These are phyloP conservation scores for Hericium erinaceus DNA, from an alignment of 768 basidiomycete species.

Conservation along the genomic window DNA sequence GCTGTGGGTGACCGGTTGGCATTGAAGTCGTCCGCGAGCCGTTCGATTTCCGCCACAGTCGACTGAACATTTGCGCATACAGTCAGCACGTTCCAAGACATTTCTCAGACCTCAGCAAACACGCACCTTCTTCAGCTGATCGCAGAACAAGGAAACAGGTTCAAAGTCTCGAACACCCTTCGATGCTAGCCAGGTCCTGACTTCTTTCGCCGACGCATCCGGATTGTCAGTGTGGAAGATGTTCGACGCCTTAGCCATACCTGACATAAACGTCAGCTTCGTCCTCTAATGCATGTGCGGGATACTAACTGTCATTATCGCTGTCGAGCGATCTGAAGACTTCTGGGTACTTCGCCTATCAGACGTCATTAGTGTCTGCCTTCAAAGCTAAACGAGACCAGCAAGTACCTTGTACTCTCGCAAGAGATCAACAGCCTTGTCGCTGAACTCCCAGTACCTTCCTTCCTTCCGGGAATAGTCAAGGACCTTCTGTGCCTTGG, in stretches of 20 bases:
- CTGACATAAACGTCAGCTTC: conserved; percentile 29
- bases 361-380: not conserved
- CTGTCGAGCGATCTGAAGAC: conserved; percentile 65
- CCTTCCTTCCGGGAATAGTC: conserved; percentile 85
- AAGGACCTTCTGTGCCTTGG: conserved; percentile 85
- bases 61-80: conserved; percentile 33
- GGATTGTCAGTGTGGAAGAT: conserved; percentile 49
- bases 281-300: not conserved
- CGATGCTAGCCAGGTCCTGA: conserved; percentile 77
- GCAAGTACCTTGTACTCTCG: conserved; percentile 65
- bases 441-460: conserved; percentile 87
- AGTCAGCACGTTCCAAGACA: not conserved
- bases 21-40: conserved; percentile 60
- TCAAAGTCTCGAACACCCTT: conserved; percentile 89
- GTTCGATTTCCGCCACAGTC: conserved; percentile 72
- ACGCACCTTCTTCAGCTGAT: conserved; percentile 79
- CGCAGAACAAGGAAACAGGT: conserved; percentile 84
- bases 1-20: conserved; percentile 46
- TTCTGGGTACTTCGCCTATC: conserved; percentile 71
- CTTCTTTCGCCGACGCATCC: conserved; percentile 64
- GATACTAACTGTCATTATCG: conserved; percentile 57
- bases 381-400: not conserved
- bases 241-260: conserved; percentile 58
- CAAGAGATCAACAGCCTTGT: conserved; percentile 74
- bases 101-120: not conserved